Evolutionary conservation across 352 stramenopile species (phyloP), one percentile per base, ranked within the genome.

Genomic region (Pythium biforme): DNA sequence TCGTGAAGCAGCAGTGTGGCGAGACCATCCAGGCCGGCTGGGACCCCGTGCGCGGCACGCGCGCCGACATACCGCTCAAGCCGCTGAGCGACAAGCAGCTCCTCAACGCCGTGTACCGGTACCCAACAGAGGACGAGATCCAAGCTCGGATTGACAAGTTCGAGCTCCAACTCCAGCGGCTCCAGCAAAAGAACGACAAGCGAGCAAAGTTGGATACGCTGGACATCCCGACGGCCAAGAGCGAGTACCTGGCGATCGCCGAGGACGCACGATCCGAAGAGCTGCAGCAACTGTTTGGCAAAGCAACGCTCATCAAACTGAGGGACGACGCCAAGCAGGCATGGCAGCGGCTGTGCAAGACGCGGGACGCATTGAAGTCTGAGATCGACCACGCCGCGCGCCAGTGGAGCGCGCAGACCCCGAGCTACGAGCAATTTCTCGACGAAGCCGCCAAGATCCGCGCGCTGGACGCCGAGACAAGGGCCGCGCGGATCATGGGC

Each of bases 261-360:
- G 82, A 90, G 15, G 83, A 93, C 53, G 82, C 75, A 14, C 79
- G 83, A 0, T 89, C 74, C 7, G 81, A 93, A 23, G 74, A 86
- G 25, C 64, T 91, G 19, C 77, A 88, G 66, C 72, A 73, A 15
- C 52, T 64, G 1, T 91, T 93, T 55, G 77, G 81, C 25, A 88
- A 88, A 34, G 43, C 78, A 15, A 83, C 79, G 33, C 68, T 93
- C 10, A 88, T 88, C 20, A 63, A 67, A 48, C 60, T 93, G 54
- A 76, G 83, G 7, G 83, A 91, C 53, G 77, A 83, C 19, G 81
- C 80, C 41, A 93, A 93, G 52, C 72, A 79, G 23, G 57, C 69
- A 8, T 75, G 76, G 59, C 69, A 87, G 50, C 29, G 57, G 34
- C 64, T 90, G 1, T 75, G 57, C 40, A 89, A 89, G 52, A 66